Percentiles rank a stretch among this genome's conserved stretches.
These are phyloP conservation scores for Hypoxylon sp. DNA, from an alignment of 2,329 filamentous ascomycete species.

Conservation along the genomic window DNA sequence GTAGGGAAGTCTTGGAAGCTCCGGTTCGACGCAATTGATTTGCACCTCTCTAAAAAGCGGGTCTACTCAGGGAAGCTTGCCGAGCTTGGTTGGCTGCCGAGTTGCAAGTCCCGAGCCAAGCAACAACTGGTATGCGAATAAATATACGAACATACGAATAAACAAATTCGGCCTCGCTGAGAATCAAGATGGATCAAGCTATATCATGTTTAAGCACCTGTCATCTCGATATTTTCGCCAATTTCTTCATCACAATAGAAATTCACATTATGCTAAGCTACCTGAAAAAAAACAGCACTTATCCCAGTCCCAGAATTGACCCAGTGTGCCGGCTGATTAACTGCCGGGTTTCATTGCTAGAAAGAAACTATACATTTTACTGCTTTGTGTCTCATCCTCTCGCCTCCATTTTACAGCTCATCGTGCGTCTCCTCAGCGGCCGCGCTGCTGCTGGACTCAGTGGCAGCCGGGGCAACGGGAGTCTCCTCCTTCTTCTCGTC, in stretches of 20 bases:
- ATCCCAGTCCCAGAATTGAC: constrained; percentile 35
- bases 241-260: constrained; percentile 12
- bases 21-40: constrained; percentile 20
- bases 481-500: constrained; percentile 63
- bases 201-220: background rate
- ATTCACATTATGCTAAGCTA: constrained; percentile 43
- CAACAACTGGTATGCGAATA: no score
- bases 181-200: no score
- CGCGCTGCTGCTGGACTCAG: constrained; percentile 57
- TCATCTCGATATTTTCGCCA: background rate
- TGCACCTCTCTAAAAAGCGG: constrained; percentile 10
- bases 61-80: no score
- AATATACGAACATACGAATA: no score
- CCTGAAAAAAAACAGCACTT: constrained; percentile 40
- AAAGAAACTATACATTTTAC: constrained; percentile 41
- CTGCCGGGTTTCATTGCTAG: constrained; percentile 33
- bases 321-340: constrained; percentile 37
- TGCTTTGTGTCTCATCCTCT: constrained; percentile 28
- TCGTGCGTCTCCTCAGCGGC: constrained; percentile 67
- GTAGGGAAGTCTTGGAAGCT: no score
- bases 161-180: no score
- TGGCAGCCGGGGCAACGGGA: constrained; percentile 58
- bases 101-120: background rate
- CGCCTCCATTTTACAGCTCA: constrained; percentile 70
- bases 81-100: no score